Base-by-base conservation (phyloP, 2,329 filamentous ascomycete genomes). In the Corinectria fuckeliana region DNA sequence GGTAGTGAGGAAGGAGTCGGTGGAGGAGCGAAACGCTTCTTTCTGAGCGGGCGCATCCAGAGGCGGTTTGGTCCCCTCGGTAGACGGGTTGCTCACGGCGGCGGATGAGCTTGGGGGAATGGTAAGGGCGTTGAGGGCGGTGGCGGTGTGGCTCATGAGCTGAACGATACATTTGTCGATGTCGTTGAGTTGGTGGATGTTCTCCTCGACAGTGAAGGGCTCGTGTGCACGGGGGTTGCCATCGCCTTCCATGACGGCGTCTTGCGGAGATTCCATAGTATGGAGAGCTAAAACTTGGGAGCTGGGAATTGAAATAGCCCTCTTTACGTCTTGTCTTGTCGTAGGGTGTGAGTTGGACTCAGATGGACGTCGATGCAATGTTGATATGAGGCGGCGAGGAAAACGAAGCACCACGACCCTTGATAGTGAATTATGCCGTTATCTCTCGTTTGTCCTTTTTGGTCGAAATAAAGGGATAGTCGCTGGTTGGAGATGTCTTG, bases 111-210 rank as follows among this genome's bases (percentile, higher is more conserved):
- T 65, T 23, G 64, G 48, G 30, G 72, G 72, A 9, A 75, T 74
- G n/a, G 81, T 78, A 60, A 84, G 77, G 28, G 76, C 70, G 52
- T 79, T 76, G 50, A 85, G 78, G 7, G 79, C 75, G 13, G 75
- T 78, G 64, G 81, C 78, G 38, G 81, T 80, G 72, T 84, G 75
- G 56, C 62, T 68, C 74, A 78, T 76, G 52, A 77, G 72, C 58
- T 76, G 69, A 32, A 78, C 76, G 34, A 76, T 74, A 41, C 74
- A 87, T 71, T 85, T 85, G 77, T 96, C 92, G 68, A 96, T 91
- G 39, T 89, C 86, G 67, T 88, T 90, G 56, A 96, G 85, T 70
- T 96, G 91, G 57, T 88, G 82, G 64, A 96, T 92, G 64, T 91
- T 91, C 73, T 96, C 90, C 38, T 89, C 85, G 30, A 90, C 84